These are phyloP conservation scores for Rosellinia necatrix DNA, from an alignment of 2,329 filamentous ascomycete species.

Conservation along the genomic window DNA sequence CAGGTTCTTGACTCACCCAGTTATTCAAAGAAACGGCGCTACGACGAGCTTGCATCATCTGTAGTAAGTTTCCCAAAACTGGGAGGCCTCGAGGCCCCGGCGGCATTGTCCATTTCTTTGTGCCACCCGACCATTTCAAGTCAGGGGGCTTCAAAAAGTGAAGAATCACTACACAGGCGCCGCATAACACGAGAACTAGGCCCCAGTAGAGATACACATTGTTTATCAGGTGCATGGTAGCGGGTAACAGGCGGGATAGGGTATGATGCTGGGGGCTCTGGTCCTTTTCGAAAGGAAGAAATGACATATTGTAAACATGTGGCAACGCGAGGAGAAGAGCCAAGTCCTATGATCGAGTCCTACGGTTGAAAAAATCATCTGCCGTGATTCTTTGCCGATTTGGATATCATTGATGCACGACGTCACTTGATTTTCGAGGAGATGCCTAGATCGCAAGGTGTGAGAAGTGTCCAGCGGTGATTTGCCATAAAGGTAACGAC, in stretches of 20 bases:
- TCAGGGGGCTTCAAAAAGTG: slow-evolving; percentile 1
- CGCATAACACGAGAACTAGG: not conserved
- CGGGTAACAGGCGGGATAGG: not conserved
- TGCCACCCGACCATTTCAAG: slow-evolving; percentile 5
- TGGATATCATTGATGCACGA: not conserved
- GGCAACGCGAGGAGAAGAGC: not conserved
- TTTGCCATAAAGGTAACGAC: not conserved
- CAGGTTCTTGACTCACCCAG: slow-evolving; percentile 10
- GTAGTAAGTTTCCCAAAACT: slow-evolving; percentile 22
- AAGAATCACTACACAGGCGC: not conserved
- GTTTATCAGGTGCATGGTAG: not conserved
- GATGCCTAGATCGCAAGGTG: not conserved
- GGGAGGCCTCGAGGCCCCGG: slow-evolving; percentile 19
- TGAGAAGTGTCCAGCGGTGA: not conserved
- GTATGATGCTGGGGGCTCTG: not conserved
- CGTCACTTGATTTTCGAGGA: not conserved
- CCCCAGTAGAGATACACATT: not conserved
- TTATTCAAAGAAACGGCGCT: slow-evolving; percentile 6
- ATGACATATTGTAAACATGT: not conserved
- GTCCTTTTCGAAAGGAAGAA: not conserved
- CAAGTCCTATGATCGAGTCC: not conserved
- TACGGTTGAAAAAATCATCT: not conserved
- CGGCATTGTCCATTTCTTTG: slow-evolving; percentile 22
- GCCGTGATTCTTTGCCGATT: not conserved
- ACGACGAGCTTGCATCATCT: slow-evolving; percentile 22